Evolutionary conservation across 176 grass and related monocot genomes (phyloP).

Genomic region (Dendrocalamus sinicus): DNA sequence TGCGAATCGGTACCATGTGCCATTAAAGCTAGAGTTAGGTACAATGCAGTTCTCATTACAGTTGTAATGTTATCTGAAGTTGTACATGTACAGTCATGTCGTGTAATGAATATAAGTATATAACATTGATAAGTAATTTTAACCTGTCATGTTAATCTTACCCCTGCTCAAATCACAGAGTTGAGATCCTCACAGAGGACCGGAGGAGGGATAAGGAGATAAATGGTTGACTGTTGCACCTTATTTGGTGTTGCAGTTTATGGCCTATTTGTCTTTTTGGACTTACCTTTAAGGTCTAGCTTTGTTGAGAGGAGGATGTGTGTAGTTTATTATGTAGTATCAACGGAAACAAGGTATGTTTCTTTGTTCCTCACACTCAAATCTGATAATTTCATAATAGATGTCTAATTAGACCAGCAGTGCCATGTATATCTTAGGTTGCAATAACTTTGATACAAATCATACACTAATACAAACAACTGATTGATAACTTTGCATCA

Average conservation of each 20-base stretch:
- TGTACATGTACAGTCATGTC: background rate
- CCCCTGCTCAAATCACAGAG: background rate
- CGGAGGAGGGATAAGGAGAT: background rate
- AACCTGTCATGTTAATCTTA: background rate
- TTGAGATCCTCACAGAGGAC: background rate
- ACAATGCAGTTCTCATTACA: slow-evolving; percentile 24
- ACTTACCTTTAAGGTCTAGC: slow-evolving; percentile 20
- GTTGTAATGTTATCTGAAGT: slow-evolving; percentile 4
- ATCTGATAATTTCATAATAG: background rate
- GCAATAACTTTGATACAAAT: background rate
- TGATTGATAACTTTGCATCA: slow-evolving; percentile 7
- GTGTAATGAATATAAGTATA: slow-evolving; percentile 10
- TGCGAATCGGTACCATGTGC: slow-evolving; percentile 37
- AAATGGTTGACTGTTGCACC: slow-evolving; percentile 20
- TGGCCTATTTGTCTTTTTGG: slow-evolving; percentile 1
- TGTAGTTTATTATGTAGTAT: background rate
- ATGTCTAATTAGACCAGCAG: slow-evolving; percentile 21
- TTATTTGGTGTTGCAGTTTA: slow-evolving; percentile 8
- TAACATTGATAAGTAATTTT: slow-evolving; percentile 20
- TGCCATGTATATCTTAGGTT: background rate
- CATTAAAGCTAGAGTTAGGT: slow-evolving; percentile 34
- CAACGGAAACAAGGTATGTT: slow-evolving; percentile 7
- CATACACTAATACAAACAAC: background rate
- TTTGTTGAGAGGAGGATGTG: slow-evolving; percentile 14
- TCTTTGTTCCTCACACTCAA: background rate